Evolutionary conservation across 805 yeast species (phyloP).

Genomic region (Pichia deserticola): DNA sequence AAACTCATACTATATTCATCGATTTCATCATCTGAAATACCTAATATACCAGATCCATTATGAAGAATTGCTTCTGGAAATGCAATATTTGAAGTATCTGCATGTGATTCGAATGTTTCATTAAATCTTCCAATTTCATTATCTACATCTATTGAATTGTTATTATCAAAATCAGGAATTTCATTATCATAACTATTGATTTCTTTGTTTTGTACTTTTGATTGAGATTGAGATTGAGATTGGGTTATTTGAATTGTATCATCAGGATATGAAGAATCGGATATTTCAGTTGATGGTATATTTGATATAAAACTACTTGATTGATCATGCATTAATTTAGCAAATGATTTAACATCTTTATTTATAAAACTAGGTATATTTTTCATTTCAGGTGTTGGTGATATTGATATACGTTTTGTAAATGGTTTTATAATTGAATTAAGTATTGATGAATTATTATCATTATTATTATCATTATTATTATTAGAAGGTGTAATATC

Average conservation of each 20-base stretch:
- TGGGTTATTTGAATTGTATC: constrained; percentile 8
- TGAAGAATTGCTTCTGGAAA: constrained; percentile 29
- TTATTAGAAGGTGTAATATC: background rate
- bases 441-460: background rate
- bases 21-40: background rate
- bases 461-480: too few species aligned
- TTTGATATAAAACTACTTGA: constrained; percentile 3
- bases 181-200: background rate
- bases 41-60: constrained; percentile 12
- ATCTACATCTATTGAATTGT: background rate
- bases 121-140: background rate
- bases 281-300: background rate
- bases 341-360: constrained; percentile 6
- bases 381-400: background rate
- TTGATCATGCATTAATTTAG: background rate
- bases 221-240: constrained; percentile 8
- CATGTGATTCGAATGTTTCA: constrained; percentile 10
- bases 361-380: constrained; percentile 6
- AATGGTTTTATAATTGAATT: background rate
- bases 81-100: constrained; percentile 27
- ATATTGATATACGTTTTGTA: background rate
- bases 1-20: constrained; percentile 4
- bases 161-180: background rate
- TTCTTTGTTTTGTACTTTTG: background rate
- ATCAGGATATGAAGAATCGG: background rate